Conservation (phyloP, 2,329 filamentous ascomycete genomes). For the Ceratocystiopsis sp. region DNA sequence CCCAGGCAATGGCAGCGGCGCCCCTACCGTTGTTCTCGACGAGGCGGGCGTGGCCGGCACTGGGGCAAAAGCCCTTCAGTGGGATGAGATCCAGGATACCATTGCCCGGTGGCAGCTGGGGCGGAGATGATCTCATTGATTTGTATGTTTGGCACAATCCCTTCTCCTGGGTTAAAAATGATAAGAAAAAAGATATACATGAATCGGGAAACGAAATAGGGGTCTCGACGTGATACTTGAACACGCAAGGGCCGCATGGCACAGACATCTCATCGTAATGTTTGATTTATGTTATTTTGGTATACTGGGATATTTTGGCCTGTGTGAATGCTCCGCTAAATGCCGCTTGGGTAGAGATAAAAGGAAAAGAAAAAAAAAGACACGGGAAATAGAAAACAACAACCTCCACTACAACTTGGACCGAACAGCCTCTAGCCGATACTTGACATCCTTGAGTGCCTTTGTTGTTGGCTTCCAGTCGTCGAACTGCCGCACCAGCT, state of each 20-base stretch:
- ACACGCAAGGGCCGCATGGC: too few species aligned
- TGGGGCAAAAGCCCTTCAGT: conserved; percentile 50
- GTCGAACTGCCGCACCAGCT: conserved; percentile 76
- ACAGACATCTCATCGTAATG: too few species aligned
- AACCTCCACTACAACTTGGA: conserved; percentile 48
- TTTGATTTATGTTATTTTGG: not conserved
- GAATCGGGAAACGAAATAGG: too few species aligned
- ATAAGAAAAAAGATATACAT: not conserved
- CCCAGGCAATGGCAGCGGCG: conserved; percentile 59
- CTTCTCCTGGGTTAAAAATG: not conserved
- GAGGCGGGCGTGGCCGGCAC: conserved; percentile 65
- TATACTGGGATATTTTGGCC: not conserved
- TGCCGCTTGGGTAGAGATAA: not conserved
- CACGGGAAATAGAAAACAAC: not conserved
- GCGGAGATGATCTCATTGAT: conserved; percentile 19
- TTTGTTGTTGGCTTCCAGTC: conserved; percentile 85
- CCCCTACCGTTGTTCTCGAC: conserved; percentile 87
- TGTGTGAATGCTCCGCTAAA: too few species aligned
- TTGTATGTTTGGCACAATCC: too few species aligned
- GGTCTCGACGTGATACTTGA: too few species aligned
- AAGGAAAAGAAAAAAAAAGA: not conserved
- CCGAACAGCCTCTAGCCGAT: conserved; percentile 75
- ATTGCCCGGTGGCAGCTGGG: conserved; percentile 76
- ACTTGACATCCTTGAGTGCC: conserved; percentile 88
- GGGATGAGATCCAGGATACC: conserved; percentile 79